These are phyloP conservation scores for Ustilago hordei DNA, from an alignment of 1,284 basidiomycete species.

Conservation along the genomic window DNA sequence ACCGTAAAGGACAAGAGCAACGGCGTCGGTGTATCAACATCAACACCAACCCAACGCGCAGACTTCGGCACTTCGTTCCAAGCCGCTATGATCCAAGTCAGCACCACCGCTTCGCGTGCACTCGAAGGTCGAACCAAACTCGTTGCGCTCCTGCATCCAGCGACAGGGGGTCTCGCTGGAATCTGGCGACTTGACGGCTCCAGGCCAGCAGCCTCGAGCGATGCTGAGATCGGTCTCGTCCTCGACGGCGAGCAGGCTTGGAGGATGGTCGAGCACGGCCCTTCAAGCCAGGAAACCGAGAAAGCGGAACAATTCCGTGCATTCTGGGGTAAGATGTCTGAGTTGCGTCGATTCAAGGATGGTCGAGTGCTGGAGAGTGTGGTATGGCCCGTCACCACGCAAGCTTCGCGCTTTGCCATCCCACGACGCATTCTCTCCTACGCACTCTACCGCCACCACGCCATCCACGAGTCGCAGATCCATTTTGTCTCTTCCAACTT, in stretches of 20 bases:
- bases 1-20: slow-evolving; percentile 7
- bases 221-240: slow-evolving; percentile 54
- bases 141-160: slow-evolving; percentile 43
- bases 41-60: slow-evolving; percentile 35
- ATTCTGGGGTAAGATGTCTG: slow-evolving; percentile 92
- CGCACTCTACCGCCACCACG: slow-evolving; percentile 82
- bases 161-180: slow-evolving; percentile 37
- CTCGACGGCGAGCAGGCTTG: slow-evolving; percentile 62
- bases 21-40: slow-evolving; percentile 23
- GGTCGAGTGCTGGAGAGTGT: slow-evolving; percentile 92
- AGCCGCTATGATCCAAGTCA: slow-evolving; percentile 46
- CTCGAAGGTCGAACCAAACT: slow-evolving; percentile 49
- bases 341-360: slow-evolving; percentile 96
- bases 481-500: slow-evolving; percentile 74
- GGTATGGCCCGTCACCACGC: slow-evolving; percentile 77
- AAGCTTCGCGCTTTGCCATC: slow-evolving; percentile 76
- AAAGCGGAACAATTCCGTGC: slow-evolving; percentile 77
- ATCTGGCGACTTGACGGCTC: slow-evolving; percentile 48
- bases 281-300: slow-evolving; percentile 73
- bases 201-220: slow-evolving; percentile 33
- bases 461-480: slow-evolving; percentile 74
- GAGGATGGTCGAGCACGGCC: slow-evolving; percentile 68
- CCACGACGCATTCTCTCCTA: slow-evolving; percentile 81
- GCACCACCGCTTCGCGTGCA: slow-evolving; percentile 53
- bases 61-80: slow-evolving; percentile 53